A percentile compares a stretch with the other conserved stretches of the same genome.
Evolutionary conservation across 257 asterid genomes (phyloP).

Genomic region (Avicennia marina): DNA sequence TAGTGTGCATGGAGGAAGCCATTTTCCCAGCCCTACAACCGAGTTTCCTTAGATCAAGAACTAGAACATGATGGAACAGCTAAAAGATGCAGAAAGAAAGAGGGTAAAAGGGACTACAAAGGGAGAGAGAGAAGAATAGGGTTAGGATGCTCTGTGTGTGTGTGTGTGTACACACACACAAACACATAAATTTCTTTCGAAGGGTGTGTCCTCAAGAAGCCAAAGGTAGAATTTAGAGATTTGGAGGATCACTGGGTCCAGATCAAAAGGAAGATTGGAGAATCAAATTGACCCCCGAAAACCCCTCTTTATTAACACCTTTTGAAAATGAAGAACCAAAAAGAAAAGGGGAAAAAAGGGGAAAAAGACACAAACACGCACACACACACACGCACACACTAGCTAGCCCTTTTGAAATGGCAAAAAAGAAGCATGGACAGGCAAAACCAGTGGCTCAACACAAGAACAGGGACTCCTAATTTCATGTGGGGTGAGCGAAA

Average conservation of each 20-base stretch:
- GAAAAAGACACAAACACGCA: constrained; percentile 1
- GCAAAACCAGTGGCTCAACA: constrained; percentile 22
- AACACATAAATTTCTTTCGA: neutral
- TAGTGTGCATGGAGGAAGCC: neutral
- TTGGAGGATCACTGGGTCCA: constrained; percentile 53
- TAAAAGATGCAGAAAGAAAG: neutral
- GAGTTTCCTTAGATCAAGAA: neutral
- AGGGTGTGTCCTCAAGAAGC: too few species aligned
- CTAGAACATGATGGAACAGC: constrained; percentile 26
- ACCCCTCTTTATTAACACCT: constrained; percentile 12
- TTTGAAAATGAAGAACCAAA: neutral
- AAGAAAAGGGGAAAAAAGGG: neutral
- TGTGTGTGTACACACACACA: too few species aligned
- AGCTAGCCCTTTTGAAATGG: constrained; percentile 16
- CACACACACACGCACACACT: neutral
- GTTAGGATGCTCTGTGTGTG: neutral
- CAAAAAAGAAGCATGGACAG: constrained; percentile 34
- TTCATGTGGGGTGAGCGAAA: constrained; percentile 27
- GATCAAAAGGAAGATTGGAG: constrained; percentile 13
- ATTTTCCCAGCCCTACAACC: constrained; percentile 3
- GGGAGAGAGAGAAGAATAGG: constrained; percentile 1
- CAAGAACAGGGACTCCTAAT: constrained; percentile 23
- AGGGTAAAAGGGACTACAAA: neutral
- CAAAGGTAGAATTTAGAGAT: constrained; percentile 26
- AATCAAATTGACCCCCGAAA: constrained; percentile 27